A percentile compares a stretch with the other conserved stretches of the same genome.
Evolutionary conservation across 345 rosid genomes (phyloP).

Genomic region (Arabis hirsuta): DNA sequence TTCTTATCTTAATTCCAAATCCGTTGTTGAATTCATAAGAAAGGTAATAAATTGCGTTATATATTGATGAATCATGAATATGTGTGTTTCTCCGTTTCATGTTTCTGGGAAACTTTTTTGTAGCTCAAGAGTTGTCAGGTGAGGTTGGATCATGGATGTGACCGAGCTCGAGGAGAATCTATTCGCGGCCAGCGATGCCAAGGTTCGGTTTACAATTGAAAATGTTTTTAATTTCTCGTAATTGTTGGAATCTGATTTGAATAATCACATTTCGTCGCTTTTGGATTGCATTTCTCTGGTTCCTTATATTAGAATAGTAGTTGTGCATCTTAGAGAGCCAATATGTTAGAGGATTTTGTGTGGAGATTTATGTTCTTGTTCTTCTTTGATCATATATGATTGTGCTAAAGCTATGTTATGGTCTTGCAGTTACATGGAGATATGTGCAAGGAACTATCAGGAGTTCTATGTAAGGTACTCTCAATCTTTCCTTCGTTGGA

Average conservation of each 20-base stretch:
- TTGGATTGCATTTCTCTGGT: neutral
- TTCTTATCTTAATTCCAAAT: too few species aligned
- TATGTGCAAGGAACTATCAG: slow-evolving; percentile 80
- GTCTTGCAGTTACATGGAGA: slow-evolving; percentile 88
- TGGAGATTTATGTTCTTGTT: slow-evolving; percentile 6
- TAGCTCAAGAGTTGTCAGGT: slow-evolving; percentile 31
- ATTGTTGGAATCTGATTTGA: slow-evolving; percentile 10
- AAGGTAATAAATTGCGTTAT: slow-evolving; percentile 9
- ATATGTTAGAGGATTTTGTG: neutral
- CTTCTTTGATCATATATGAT: slow-evolving; percentile 13
- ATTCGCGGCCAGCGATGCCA: slow-evolving; percentile 93
- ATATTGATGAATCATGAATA: neutral
- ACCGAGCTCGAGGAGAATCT: slow-evolving; percentile 89
- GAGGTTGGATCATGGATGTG: slow-evolving; percentile 70
- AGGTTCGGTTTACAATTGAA: slow-evolving; percentile 55
- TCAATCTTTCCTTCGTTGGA: slow-evolving; percentile 88
- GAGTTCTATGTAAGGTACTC: slow-evolving; percentile 68
- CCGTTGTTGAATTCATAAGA: neutral
- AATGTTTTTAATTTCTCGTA: slow-evolving; percentile 1
- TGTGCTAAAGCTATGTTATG: slow-evolving; percentile 24
- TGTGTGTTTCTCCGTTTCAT: neutral
- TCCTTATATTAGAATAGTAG: slow-evolving; percentile 8
- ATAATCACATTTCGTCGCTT: neutral
- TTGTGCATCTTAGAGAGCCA: neutral
- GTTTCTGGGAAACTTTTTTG: too few species aligned